Base-by-base conservation (phyloP, 139 green algal species). In the Dunaliella primolecta region DNA sequence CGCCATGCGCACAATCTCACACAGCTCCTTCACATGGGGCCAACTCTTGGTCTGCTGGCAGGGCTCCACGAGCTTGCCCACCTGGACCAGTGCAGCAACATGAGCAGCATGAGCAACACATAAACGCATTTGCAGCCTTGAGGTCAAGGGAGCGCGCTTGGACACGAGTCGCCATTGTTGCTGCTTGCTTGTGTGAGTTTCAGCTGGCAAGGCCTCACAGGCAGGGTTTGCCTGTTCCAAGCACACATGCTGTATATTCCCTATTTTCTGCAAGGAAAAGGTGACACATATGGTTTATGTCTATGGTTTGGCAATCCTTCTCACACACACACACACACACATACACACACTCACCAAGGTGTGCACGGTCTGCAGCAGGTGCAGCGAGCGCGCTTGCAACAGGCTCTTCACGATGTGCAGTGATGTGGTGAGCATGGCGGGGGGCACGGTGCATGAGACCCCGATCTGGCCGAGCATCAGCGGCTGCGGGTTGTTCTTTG, bases 41-140 rank as follows among this genome's bases (percentile, higher is more conserved):
- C 87, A 84, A 34, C 89, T 75, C 30, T 80, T 85, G 35, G 86
- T 87, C 57, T 82, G 80, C 32, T 88, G 74, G 79, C 87, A 89
- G 2, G 82, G 85, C 64, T 86, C 76, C 80, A 90, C 78, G 84
- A 93, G 57, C 35, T 81, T 32, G 31, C 57, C 36, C 55, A 93
- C 83, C 75, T 80, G 75, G 3, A 78, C 56, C n/a, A n/a, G n/a
- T n/a, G n/a, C n/a, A n/a, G n/a, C n/a, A n/a, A n/a, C n/a, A n/a
- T n/a, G n/a, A n/a, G n/a, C n/a, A n/a, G n/a, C n/a, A n/a, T n/a
- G n/a, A n/a, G n/a, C n/a, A n/a, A n/a, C n/a, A n/a, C n/a, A n/a
- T n/a, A n/a, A n/a, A n/a, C n/a, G n/a, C n/a, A n/a, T n/a, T n/a
- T n/a, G n/a, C n/a, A n/a, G n/a, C n/a, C n/a, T n/a, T n/a, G n/a